A percentile compares a stretch with the other conserved stretches of the same genome.
Evolutionary conservation across 495 filamentous ascomycete genomes (phyloP).

Genomic region (Astrocystis sublimbata): DNA sequence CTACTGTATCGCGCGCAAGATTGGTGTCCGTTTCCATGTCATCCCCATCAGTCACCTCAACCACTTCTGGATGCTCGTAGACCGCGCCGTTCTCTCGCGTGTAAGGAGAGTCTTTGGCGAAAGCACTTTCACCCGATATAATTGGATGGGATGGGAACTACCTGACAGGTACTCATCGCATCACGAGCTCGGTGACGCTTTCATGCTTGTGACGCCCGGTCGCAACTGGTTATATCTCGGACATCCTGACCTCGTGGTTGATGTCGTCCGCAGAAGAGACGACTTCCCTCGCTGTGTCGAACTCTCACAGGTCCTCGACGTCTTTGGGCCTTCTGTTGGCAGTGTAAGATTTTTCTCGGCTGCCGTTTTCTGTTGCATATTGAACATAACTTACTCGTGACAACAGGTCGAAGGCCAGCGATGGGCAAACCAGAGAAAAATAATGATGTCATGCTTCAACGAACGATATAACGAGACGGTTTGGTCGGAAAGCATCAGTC

Average conservation of each 20-base stretch:
- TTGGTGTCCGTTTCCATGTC: slow-evolving; percentile 38
- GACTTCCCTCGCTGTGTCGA: slow-evolving; percentile 46
- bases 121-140: slow-evolving; percentile 32
- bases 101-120: slow-evolving; percentile 26
- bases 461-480: slow-evolving; percentile 52
- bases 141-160: slow-evolving; percentile 37
- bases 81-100: slow-evolving; percentile 20
- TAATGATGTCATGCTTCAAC: slow-evolving; percentile 45
- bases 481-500: slow-evolving; percentile 47
- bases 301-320: slow-evolving; percentile 39
- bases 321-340: slow-evolving; percentile 51
- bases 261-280: slow-evolving; percentile 36
- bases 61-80: slow-evolving; percentile 32
- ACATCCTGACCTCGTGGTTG: slow-evolving; percentile 40
- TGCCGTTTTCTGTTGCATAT: slow-evolving; percentile 1
- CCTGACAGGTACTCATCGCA: slow-evolving; percentile 40
- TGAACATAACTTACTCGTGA: background rate
- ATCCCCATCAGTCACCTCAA: slow-evolving; percentile 33
- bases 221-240: slow-evolving; percentile 41
- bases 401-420: slow-evolving; percentile 37
- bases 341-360: slow-evolving; percentile 34
- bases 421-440: slow-evolving; percentile 52
- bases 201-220: slow-evolving; percentile 43
- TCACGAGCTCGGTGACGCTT: slow-evolving; percentile 41
- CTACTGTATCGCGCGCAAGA: slow-evolving; percentile 23